Base-by-base conservation (phyloP, 345 rosid genomes). In the Populus davidiana region DNA sequence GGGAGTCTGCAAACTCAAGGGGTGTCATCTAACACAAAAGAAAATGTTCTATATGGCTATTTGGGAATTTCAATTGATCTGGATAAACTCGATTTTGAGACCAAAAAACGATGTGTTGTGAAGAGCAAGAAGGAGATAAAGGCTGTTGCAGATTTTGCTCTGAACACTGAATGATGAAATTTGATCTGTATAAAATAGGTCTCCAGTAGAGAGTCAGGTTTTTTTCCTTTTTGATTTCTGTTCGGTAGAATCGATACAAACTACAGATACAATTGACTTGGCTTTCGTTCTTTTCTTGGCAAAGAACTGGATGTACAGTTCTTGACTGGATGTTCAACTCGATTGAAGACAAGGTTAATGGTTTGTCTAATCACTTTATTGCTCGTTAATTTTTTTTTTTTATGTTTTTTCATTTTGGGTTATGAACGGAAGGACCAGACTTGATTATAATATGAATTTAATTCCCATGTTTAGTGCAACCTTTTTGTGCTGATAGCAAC, bases 91-190 rank as follows among this genome's bases (percentile, higher is more conserved):
- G 87, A 82, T 70, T 71, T 73, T 29, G 79, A 75, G 77, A 85
- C 75, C 52, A 86, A 86, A 79, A 85, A 74, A 47, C 74, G 82
- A 43, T 79, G 81, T 23, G 63, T 82, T 21, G 82, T 90, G 38
- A 81, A 79, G 83, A 88, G 90, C 82, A 83, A 81, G 86, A 86
- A 77, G 79, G 86, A 84, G 73, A 86, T 85, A 44, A 78, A 80
- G 35, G 85, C 77, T 16, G 71, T 79, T 56, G 82, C 83, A 50
- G 38, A 73, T n/a, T 78, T 75, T 27, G 11, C 76, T 69, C 27
- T 52, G 5, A 52, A 25, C 39, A 13, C 68, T 13, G 10, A 75
- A 25, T 65, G 76, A 64, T 1, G 44, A 68, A 16, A 31, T 59
- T 41, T 56, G 44, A 44, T 31, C 18, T 44, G 25, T 25, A 38